Evolutionary conservation across 768 basidiomycete species (phyloP).

Genomic region (Tremella fuciformis): DNA sequence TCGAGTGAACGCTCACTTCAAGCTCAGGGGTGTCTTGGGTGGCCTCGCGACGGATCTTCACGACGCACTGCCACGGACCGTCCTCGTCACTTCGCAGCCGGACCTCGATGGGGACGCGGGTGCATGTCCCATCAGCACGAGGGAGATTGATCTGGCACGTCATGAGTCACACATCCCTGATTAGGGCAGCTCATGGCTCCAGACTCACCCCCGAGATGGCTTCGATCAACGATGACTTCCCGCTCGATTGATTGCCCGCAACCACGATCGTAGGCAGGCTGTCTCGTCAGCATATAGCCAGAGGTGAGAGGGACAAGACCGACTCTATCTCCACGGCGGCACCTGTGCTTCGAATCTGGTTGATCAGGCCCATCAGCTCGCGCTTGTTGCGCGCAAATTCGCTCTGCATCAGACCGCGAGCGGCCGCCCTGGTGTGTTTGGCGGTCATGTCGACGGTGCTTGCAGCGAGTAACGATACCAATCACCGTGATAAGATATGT

Average conservation of each 20-base stretch:
- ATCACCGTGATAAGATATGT: no score
- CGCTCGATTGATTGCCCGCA: conserved; percentile 13
- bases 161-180: background rate
- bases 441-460: no score
- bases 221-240: conserved; percentile 13
- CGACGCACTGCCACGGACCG: conserved; percentile 5
- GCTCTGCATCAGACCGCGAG: conserved; percentile 2
- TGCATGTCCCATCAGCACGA: conserved; percentile 13
- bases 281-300: background rate
- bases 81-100: conserved; percentile 7
- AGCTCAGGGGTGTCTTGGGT: background rate
- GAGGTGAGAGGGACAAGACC: background rate
- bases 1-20: background rate
- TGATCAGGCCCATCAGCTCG: conserved; percentile 5
- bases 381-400: conserved; percentile 12
- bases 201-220: conserved; percentile 13
- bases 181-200: background rate
- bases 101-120: conserved; percentile 14
- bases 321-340: conserved; percentile 12
- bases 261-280: conserved; percentile 17
- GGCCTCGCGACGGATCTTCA: conserved; percentile 10
- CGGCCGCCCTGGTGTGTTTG: background rate
- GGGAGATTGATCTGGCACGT: conserved; percentile 13
- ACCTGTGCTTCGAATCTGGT: conserved; percentile 11
- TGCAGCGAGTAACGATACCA: no score